Base-by-base conservation (phyloP, 768 basidiomycete genomes). In the Pholiota molesta region DNA sequence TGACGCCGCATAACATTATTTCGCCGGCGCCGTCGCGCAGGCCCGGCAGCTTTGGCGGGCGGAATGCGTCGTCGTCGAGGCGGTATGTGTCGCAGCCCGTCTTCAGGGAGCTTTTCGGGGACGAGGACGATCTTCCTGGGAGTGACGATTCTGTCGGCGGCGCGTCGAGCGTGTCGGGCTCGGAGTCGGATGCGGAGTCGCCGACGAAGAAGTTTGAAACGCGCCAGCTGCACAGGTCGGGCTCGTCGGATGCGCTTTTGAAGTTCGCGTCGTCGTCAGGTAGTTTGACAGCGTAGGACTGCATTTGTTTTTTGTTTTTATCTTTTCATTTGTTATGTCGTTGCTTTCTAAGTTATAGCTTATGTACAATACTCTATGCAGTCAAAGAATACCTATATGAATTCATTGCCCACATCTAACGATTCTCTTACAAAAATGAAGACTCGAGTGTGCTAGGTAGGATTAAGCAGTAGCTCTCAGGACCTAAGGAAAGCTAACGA, bases 1-100 rank as follows among this genome's bases (percentile, higher is more conserved):
- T 90, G 16, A 90, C 87, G 0, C 88, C 89, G 17, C 82, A 83
- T 62, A 86, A 86, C 66, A 72, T 91, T 33, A 83, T 85, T 40
- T 92, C 89, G 8, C 88, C 89, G 6, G 80, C 77, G 21, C 72
- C 82, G 53, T 53, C 52, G 33, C 59, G 60, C 23, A 61, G 61
- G 55, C 35, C 53, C 14, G 16, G 51, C n/a, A 47, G 40, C 35
- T 54, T 47, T 28, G 42, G 35, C 28, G 62, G 47, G 21, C 17
- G 39, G 47, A 39, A 29, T 33, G 21, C 37, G 0, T 60, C 65
- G 31, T 35, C 47, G n/a, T 29, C 55, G 1, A 60, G 33, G 28
- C 54, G 19, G 11, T 33, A 26, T n/a, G 5, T 55, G 19, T 31
- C 31, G 2, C 26, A 53, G 49, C 26, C 60, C 19, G 40, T 62